Conservation (phyloP, 2,329 filamentous ascomycete genomes). For the Acephala macrosclerotiorum region DNA sequence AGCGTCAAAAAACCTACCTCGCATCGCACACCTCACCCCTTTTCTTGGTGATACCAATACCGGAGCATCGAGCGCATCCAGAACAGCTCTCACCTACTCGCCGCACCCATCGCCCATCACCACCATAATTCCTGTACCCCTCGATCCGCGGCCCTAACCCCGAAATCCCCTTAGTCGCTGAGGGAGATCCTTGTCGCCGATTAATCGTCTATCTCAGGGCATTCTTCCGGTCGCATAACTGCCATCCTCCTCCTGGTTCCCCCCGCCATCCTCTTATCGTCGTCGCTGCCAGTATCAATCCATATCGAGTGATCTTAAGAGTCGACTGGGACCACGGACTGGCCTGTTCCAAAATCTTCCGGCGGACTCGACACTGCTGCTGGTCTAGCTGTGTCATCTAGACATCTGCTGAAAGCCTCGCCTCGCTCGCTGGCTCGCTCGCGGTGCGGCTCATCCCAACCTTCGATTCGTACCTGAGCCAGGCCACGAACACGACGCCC, state of each 20-base stretch:
- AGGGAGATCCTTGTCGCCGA: constrained; percentile 32
- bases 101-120: not conserved
- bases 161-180: constrained; percentile 3
- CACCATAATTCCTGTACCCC: not conserved
- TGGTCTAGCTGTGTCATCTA: constrained; percentile 29
- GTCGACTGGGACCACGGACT: constrained; percentile 8
- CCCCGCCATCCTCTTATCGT: constrained; percentile 39
- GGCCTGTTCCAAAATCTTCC: constrained; percentile 6
- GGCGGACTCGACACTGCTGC: constrained; percentile 24
- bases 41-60: constrained; percentile 16
- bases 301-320: constrained; percentile 22
- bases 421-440: too few species aligned
- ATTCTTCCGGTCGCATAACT: constrained; percentile 38
- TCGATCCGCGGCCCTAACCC: not conserved
- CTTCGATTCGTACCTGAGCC: constrained; percentile 29
- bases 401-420: constrained; percentile 11
- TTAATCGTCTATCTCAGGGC: constrained; percentile 25
- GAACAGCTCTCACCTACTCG: not conserved
- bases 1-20: constrained; percentile 4
- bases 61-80: not conserved
- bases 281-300: constrained; percentile 25
- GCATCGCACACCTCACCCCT: constrained; percentile 4
- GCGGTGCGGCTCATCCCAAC: constrained; percentile 30
- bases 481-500: constrained; percentile 20
- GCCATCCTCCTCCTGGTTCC: constrained; percentile 14